Percentiles rank a stretch among this genome's conserved stretches.
Conservation (phyloP, 2,329 filamentous ascomycete genomes). For the Pseudogymnoascus sp. region DNA sequence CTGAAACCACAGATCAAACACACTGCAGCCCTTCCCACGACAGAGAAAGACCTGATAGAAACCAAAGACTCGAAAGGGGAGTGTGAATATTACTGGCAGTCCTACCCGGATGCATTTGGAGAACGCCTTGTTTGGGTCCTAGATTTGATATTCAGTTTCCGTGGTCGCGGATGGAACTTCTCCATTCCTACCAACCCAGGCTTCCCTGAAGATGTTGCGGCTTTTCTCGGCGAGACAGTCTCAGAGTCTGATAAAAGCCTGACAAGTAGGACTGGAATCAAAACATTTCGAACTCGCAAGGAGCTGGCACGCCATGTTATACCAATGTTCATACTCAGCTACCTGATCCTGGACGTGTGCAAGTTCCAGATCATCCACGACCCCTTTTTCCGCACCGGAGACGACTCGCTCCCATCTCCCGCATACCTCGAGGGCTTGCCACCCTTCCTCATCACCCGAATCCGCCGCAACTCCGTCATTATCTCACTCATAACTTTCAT, state of each 20-base stretch:
- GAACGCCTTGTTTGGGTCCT: conserved; percentile 48
- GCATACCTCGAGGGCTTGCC: conserved; percentile 38
- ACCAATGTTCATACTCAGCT: conserved; percentile 45
- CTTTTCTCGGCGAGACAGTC: conserved; percentile 32
- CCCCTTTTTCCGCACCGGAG: conserved; percentile 63
- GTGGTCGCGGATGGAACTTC: conserved; percentile 54
- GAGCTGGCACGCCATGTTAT: conserved; percentile 42
- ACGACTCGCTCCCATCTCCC: conserved; percentile 37
- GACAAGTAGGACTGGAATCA: conserved; percentile 40
- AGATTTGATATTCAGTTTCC: conserved; percentile 48
- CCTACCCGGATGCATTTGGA: conserved; percentile 45
- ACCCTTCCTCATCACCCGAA: conserved; percentile 41
- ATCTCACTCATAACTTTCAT: conserved; percentile 42
- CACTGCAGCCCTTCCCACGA: background rate
- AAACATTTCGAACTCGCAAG: conserved; percentile 35
- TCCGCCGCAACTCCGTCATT: conserved; percentile 51
- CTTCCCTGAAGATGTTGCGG: conserved; percentile 36
- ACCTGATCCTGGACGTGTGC: conserved; percentile 62
- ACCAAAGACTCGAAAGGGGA: conserved; percentile 20
- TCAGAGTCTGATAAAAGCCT: conserved; percentile 24
- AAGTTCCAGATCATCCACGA: conserved; percentile 67
- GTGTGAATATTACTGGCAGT: conserved; percentile 53
- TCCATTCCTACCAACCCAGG: conserved; percentile 44
- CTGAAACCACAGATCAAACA: background rate
- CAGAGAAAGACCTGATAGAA: background rate